Evolutionary conservation across 371 early-diverging fungal genomes (phyloP).

Genomic region (Parasitella parasitica): DNA sequence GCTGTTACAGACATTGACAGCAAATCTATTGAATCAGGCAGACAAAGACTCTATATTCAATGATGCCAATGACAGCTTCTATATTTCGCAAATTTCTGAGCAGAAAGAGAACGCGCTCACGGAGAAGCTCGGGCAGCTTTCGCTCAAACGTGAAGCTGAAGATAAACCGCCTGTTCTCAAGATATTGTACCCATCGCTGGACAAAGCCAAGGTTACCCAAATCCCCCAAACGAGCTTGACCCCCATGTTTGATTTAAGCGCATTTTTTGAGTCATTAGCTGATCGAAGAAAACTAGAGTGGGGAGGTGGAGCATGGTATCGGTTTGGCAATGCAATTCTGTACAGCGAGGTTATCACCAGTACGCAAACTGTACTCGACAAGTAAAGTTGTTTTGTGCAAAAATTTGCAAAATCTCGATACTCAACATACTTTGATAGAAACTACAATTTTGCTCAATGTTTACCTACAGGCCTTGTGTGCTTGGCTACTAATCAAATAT

Average conservation of each 20-base stretch:
- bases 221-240: slow-evolving; percentile 9
- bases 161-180: slow-evolving; percentile 17
- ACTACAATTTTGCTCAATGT: slow-evolving; percentile 56
- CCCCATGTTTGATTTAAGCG: slow-evolving; percentile 14
- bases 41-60: not conserved
- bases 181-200: slow-evolving; percentile 5
- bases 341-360: slow-evolving; percentile 77
- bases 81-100: not conserved
- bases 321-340: slow-evolving; percentile 70
- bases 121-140: not conserved
- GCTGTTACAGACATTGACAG: not conserved
- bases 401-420: not conserved
- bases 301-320: slow-evolving; percentile 27
- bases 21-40: not conserved
- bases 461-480: slow-evolving; percentile 76
- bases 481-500: slow-evolving; percentile 74
- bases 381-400: slow-evolving; percentile 33
- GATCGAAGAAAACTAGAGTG: slow-evolving; percentile 21
- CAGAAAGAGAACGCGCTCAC: not conserved
- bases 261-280: slow-evolving; percentile 35
- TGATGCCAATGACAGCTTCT: slow-evolving; percentile 19
- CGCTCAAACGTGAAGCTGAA: slow-evolving; percentile 5
- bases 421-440: slow-evolving; percentile 27
- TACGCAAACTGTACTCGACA: slow-evolving; percentile 89
- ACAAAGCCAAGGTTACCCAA: not conserved